Conservation (phyloP, 169 alveolate genomes). For the Plasmodium inui region DNA sequence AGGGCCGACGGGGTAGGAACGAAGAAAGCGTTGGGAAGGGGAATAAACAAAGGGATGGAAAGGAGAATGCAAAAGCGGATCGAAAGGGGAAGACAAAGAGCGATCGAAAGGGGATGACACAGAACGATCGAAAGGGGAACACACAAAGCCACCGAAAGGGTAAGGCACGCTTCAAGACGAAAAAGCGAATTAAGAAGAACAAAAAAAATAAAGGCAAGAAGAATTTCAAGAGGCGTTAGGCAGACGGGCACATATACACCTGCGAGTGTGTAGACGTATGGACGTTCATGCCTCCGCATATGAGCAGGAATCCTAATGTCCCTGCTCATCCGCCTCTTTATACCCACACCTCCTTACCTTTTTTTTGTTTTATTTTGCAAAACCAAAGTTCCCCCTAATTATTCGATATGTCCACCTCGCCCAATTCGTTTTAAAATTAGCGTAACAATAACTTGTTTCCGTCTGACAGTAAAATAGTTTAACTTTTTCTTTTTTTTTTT, state of each 20-base stretch:
- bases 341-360: not conserved
- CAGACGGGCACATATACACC: not conserved
- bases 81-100: not conserved
- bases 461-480: not conserved
- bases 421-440: not conserved
- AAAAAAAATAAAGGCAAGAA: conserved; percentile 5
- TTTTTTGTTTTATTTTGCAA: not conserved
- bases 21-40: not conserved
- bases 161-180: not conserved
- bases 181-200: not conserved
- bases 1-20: not conserved
- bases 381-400: not conserved
- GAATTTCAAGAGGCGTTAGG: conserved; percentile 26
- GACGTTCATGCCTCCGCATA: not conserved
- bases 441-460: not conserved
- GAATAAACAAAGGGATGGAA: not conserved
- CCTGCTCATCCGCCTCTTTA: not conserved
- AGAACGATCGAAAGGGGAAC: not conserved
- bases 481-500: not conserved
- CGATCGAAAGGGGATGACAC: not conserved
- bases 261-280: not conserved
- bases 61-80: not conserved
- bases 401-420: not conserved
- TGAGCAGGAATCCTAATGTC: not conserved
- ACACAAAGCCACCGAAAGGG: not conserved